These are phyloP conservation scores for Geum urbanum DNA, from an alignment of 306 rosid species.

Conservation along the genomic window DNA sequence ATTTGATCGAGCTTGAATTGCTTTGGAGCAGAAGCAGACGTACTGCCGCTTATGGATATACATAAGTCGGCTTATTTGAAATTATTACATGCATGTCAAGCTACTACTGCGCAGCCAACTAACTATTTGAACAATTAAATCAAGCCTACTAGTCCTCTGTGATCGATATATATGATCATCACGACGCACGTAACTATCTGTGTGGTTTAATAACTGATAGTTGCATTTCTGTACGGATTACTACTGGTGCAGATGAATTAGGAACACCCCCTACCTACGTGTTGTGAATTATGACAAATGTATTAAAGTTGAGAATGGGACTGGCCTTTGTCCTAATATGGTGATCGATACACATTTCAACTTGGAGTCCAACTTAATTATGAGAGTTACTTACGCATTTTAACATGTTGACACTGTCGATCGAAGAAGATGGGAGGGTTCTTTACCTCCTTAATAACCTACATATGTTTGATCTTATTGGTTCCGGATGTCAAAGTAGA, in stretches of 20 bases:
- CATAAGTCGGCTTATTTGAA: neutral
- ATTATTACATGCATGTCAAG: neutral
- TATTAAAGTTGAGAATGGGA: neutral
- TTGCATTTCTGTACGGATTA: slow-evolving; percentile 4
- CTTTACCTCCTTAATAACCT: no score
- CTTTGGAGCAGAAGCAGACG: neutral
- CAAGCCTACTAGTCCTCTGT: neutral
- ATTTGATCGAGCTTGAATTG: neutral
- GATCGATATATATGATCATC: neutral
- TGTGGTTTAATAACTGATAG: neutral
- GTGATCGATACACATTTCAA: neutral
- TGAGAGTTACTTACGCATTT: no score
- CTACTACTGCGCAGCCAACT: neutral
- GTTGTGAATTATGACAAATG: slow-evolving; percentile 1
- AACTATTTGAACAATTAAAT: neutral
- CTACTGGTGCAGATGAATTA: neutral
- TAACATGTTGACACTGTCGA: no score
- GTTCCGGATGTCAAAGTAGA: no score
- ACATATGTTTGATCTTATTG: no score
- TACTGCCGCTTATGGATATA: neutral
- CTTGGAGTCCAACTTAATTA: no score
- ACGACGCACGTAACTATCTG: neutral
- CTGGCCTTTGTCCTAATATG: neutral
- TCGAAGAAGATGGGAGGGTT: no score
- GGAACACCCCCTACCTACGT: neutral